A percentile compares a stretch with the other conserved stretches of the same genome.
Conservation (phyloP, 2,329 filamentous ascomycete species). For the Fusarium sororula region DNA sequence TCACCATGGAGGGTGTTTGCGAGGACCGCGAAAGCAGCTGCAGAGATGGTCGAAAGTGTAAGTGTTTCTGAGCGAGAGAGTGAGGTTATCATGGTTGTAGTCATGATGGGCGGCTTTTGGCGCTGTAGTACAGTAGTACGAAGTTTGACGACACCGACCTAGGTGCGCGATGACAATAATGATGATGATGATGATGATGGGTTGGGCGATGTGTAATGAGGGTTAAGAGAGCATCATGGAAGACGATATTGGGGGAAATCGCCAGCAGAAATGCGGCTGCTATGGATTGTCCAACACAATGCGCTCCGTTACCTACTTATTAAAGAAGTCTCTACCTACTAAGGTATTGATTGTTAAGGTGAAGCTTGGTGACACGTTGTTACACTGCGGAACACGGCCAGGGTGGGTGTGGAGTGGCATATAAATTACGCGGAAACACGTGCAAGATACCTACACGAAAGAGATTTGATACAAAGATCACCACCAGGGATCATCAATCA, state of each 20-base stretch:
- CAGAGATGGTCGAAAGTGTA: constrained; percentile 68
- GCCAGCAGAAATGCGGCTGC: background rate
- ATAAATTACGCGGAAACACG: constrained; percentile 33
- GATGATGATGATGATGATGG: background rate
- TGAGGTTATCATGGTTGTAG: constrained; percentile 42
- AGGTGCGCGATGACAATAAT: background rate
- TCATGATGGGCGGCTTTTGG: constrained; percentile 37
- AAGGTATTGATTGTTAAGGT: background rate
- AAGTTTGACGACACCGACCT: background rate
- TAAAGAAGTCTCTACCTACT: background rate
- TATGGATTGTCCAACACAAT: background rate
- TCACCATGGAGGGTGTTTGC: constrained; percentile 84
- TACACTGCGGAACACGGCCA: constrained; percentile 21
- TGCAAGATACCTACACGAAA: constrained; percentile 9
- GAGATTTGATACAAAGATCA: background rate
- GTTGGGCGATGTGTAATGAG: constrained; percentile 1
- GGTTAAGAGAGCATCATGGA: constrained; percentile 28
- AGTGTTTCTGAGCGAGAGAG: constrained; percentile 65
- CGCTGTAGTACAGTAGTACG: background rate
- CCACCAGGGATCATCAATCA: background rate
- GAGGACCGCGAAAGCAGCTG: constrained; percentile 77
- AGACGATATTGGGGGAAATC: background rate
- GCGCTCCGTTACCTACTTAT: background rate
- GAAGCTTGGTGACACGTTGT: constrained; percentile 39
- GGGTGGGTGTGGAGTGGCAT: constrained; percentile 25